Evolutionary conservation across 2,329 filamentous ascomycete genomes (phyloP).

Genomic region (Xylariaceae sp.): DNA sequence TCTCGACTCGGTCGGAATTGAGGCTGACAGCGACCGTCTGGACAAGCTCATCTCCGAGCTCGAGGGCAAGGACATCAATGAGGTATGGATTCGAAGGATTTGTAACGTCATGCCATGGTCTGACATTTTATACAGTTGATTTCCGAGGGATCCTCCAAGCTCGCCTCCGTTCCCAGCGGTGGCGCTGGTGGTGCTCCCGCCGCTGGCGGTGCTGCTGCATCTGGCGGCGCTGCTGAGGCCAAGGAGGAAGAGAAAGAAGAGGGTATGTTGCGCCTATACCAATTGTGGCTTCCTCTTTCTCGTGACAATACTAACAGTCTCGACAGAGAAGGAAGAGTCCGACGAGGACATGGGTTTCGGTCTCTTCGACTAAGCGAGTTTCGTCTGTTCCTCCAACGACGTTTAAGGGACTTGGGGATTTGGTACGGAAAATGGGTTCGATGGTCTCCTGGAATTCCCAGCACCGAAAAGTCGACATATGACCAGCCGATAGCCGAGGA

Average conservation of each 20-base stretch:
- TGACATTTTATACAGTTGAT: conserved; percentile 66
- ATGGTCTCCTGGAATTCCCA: conserved; percentile 24
- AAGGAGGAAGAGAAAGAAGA: conserved; percentile 65
- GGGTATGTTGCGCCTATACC: conserved; percentile 55
- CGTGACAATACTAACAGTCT: conserved; percentile 9
- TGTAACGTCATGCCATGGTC: background rate
- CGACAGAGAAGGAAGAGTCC: conserved; percentile 61
- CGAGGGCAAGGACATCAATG: conserved; percentile 85
- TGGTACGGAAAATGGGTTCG: conserved; percentile 21
- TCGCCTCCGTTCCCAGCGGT: conserved; percentile 94
- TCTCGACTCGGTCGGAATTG: conserved; percentile 90
- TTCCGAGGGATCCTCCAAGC: conserved; percentile 82
- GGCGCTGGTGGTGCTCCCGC: conserved; percentile 70
- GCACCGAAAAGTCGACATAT: conserved; percentile 25
- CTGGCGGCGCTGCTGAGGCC: conserved; percentile 61
- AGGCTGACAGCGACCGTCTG: conserved; percentile 85
- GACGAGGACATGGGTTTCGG: conserved; percentile 75
- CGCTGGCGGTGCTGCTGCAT: conserved; percentile 61
- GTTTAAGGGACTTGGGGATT: conserved; percentile 21
- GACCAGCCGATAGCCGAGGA: conserved; percentile 8
- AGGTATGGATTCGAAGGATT: conserved; percentile 54
- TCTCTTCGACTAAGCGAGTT: conserved; percentile 64
- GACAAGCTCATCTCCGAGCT: conserved; percentile 85
- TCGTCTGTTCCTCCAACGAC: conserved; percentile 16
- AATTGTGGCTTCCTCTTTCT: background rate